Conservation (phyloP, 257 asterid species). For the Capsicum rhomboideum region DNA sequence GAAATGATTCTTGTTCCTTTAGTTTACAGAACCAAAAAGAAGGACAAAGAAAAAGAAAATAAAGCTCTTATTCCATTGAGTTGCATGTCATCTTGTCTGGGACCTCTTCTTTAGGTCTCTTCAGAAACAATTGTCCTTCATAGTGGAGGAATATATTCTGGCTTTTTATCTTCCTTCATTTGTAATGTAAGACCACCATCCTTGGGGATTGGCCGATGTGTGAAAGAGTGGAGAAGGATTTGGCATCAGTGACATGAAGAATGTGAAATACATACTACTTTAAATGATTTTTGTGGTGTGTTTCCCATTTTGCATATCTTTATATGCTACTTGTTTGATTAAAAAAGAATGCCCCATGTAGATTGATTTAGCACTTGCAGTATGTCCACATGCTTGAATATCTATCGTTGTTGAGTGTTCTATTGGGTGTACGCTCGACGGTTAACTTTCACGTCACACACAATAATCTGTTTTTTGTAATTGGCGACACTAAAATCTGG, state of each 20-base stretch:
- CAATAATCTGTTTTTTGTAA: background rate
- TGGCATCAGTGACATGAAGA: background rate
- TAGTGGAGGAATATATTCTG: background rate
- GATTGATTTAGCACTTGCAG: background rate
- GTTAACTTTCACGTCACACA: background rate
- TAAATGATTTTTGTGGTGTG: background rate
- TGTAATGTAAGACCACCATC: background rate
- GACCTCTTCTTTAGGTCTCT: background rate
- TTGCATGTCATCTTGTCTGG: background rate
- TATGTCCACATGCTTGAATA: background rate
- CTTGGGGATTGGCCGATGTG: background rate
- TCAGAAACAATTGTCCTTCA: background rate
- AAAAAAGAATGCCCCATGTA: background rate
- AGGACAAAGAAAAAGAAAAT: background rate
- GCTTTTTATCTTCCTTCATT: background rate
- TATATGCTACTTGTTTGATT: background rate
- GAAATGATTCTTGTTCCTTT: background rate
- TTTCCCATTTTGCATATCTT: background rate
- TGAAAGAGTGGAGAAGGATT: background rate
- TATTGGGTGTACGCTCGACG: background rate
- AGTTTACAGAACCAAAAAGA: background rate
- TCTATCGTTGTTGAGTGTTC: background rate
- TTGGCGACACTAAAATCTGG: background rate
- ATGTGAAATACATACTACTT: background rate
- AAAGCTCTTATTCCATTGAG: background rate